Conservation (phyloP, 306 rosid genomes). For the Cucurbita argyrosperma region DNA sequence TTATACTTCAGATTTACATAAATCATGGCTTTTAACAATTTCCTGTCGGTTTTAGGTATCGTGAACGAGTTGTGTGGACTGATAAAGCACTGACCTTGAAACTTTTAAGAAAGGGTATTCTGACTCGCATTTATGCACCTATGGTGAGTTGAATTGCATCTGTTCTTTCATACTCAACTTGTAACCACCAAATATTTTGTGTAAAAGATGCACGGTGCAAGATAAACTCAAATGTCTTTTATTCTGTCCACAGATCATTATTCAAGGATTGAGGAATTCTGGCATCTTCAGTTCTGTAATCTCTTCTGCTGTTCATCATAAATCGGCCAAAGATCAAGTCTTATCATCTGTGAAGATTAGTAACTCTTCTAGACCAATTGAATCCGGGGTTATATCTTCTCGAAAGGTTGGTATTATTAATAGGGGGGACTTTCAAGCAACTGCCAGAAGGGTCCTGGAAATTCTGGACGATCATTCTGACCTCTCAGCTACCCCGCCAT, state of each 20-base stretch:
- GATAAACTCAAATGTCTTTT: neutral
- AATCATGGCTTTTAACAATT: neutral
- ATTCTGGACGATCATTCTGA: slow-evolving; percentile 19
- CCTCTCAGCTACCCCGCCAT: slow-evolving; percentile 60
- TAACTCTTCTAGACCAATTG: slow-evolving; percentile 40
- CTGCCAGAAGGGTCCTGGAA: slow-evolving; percentile 58
- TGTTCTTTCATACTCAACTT: neutral
- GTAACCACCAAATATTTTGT: neutral
- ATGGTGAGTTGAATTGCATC: slow-evolving; percentile 29
- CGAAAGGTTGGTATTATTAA: slow-evolving; percentile 54
- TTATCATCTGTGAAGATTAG: slow-evolving; percentile 55
- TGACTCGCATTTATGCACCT: slow-evolving; percentile 80
- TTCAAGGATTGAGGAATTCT: slow-evolving; percentile 69
- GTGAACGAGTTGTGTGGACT: slow-evolving; percentile 79
- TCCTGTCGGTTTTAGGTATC: slow-evolving; percentile 47
- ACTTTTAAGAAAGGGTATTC: slow-evolving; percentile 70
- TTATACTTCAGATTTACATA: neutral
- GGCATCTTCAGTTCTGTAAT: slow-evolving; percentile 53
- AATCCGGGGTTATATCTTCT: slow-evolving; percentile 28
- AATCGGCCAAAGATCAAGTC: slow-evolving; percentile 44
- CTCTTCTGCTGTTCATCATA: slow-evolving; percentile 45
- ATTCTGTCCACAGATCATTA: slow-evolving; percentile 42
- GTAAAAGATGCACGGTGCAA: neutral
- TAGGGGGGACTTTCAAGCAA: slow-evolving; percentile 35
- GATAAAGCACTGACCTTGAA: slow-evolving; percentile 45